These are phyloP conservation scores for Luvunga scandens DNA, from an alignment of 345 rosid genomes.

Conservation along the genomic window DNA sequence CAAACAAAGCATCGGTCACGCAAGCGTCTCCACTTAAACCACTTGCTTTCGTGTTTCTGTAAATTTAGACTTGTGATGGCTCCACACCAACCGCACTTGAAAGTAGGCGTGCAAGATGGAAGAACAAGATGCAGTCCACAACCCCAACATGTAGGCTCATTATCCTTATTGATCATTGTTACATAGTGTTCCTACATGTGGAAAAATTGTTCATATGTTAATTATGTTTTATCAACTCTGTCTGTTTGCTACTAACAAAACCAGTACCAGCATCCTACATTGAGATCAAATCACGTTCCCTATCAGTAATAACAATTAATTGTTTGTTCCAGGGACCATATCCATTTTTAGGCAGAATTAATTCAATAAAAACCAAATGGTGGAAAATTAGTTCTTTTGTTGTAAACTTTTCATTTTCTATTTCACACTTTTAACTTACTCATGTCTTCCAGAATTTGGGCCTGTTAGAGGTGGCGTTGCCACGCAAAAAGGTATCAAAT, in stretches of 20 bases:
- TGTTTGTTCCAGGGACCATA: neutral
- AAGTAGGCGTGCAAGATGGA: conserved; percentile 59
- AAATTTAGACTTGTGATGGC: conserved; percentile 68
- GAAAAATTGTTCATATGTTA: conserved; percentile 1
- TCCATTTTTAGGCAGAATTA: neutral
- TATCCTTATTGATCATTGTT: conserved; percentile 46
- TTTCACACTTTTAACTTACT: neutral
- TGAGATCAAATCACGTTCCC: neutral
- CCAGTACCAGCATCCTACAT: neutral
- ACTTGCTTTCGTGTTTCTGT: conserved; percentile 44
- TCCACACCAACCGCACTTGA: conserved; percentile 98
- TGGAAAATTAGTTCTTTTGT: neutral
- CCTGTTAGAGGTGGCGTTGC: neutral
- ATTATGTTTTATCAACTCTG: neutral
- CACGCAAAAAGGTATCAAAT: no score
- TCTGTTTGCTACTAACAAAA: neutral
- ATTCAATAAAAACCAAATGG: neutral
- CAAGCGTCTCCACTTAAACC: conserved; percentile 63
- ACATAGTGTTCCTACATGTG: conserved; percentile 45
- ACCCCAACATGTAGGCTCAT: conserved; percentile 85
- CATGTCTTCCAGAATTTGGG: neutral
- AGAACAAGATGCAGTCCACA: conserved; percentile 80
- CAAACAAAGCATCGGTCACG: conserved; percentile 82
- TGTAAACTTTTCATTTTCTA: neutral
- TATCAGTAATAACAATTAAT: neutral